phyloP scores from a whole-genome alignment of 345 rosid species.

The Garcia nutans region DNA sequence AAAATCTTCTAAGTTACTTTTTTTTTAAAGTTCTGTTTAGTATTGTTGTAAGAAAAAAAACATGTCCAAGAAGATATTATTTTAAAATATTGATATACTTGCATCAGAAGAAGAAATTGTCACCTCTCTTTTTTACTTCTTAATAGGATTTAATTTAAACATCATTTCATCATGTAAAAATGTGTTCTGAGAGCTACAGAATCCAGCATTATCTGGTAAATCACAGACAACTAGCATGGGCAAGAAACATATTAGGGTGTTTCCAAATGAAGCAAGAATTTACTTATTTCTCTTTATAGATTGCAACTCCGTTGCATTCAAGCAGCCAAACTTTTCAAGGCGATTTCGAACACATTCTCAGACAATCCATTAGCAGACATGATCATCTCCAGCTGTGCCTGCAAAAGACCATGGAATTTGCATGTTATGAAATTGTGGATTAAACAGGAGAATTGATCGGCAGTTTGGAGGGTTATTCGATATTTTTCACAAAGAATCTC shows the following conservation, averaged over 20 bases:
- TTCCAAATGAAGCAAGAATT: not conserved
- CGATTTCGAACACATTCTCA: constrained; percentile 91
- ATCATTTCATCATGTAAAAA: not conserved
- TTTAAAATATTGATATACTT: no score
- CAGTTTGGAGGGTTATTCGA: not conserved
- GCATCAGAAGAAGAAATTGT: not conserved
- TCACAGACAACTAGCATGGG: not conserved
- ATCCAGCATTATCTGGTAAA: not conserved
- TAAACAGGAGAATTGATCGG: not conserved
- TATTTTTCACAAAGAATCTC: no score
- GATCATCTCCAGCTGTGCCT: constrained; percentile 97
- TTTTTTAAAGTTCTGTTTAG: no score
- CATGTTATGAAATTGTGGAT: not conserved
- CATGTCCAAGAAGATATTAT: no score
- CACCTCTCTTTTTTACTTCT: not conserved
- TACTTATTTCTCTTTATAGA: not conserved
- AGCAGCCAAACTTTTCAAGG: constrained; percentile 87
- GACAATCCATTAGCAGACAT: constrained; percentile 86
- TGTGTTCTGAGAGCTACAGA: not conserved
- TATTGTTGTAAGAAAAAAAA: no score
- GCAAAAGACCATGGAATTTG: constrained; percentile 21
- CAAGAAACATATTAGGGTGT: not conserved
- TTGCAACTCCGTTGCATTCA: constrained; percentile 17
- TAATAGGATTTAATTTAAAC: not conserved
- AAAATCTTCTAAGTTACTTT: no score